Conservation (phyloP, 1,284 basidiomycete species). For the Mycena sp. region DNA sequence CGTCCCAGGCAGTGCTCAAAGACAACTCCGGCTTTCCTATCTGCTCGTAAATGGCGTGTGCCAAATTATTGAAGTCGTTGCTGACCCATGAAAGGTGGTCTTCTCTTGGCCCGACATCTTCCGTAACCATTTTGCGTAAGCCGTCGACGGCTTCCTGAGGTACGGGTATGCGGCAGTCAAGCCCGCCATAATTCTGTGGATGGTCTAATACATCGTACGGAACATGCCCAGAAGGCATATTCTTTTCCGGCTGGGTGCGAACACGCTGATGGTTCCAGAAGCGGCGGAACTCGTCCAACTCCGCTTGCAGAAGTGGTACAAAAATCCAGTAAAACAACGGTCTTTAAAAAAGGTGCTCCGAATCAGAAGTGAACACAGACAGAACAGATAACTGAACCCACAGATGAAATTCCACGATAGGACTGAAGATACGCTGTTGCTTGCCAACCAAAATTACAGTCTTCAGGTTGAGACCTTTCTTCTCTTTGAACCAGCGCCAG, state of each 20-base stretch:
- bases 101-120: conserved; percentile 1
- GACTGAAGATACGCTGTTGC: neutral
- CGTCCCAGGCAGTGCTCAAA: no score
- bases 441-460: neutral
- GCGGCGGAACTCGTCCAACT: neutral
- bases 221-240: neutral
- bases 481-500: conserved; percentile 9
- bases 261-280: conserved; percentile 6
- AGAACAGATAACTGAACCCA: neutral
- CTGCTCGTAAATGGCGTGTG: no score
- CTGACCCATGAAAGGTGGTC: neutral
- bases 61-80: neutral
- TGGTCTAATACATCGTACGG: neutral
- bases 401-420: neutral
- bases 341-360: no score
- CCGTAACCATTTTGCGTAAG: neutral
- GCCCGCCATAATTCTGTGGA: neutral
- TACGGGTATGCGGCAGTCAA: neutral
- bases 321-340: conserved; percentile 7
- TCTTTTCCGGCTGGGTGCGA: neutral
- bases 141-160: neutral
- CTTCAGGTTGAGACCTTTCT: conserved; percentile 12
- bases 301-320: neutral
- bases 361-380: neutral
- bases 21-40: no score